Conservation (phyloP, 169 alveolate species). For the Hepatocystis sp. region DNA sequence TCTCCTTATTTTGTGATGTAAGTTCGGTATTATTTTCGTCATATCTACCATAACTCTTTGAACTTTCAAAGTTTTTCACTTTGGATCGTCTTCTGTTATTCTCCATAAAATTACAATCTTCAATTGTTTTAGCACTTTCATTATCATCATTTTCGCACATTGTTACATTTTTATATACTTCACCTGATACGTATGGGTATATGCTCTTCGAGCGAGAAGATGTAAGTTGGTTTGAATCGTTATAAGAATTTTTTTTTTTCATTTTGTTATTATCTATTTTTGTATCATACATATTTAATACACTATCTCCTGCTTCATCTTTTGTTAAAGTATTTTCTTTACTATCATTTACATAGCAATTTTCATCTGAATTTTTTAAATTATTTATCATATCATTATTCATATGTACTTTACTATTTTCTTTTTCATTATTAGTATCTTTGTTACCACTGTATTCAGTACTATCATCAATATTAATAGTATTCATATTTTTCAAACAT, state of each 20-base stretch:
- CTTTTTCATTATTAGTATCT: slow-evolving; percentile 1
- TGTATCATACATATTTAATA: slow-evolving; percentile 14
- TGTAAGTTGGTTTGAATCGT: slow-evolving; percentile 55
- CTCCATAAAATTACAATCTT: slow-evolving; percentile 14
- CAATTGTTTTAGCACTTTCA: slow-evolving; percentile 43
- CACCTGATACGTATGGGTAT: slow-evolving; percentile 31
- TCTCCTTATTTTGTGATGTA: slow-evolving; percentile 5
- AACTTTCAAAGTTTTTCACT: slow-evolving; percentile 5
- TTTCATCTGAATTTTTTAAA: slow-evolving; percentile 32
- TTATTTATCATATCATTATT: slow-evolving; percentile 16
- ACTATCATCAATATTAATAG: no score
- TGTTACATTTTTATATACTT: slow-evolving; percentile 4
- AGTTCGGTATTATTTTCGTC: slow-evolving; percentile 4
- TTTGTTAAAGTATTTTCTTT: slow-evolving; percentile 7
- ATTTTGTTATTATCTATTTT: slow-evolving; percentile 16
- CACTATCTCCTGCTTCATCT: slow-evolving; percentile 15
- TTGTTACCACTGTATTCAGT: no score
- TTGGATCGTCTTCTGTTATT: slow-evolving; percentile 13
- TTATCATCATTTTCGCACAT: slow-evolving; percentile 57
- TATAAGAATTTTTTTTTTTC: slow-evolving; percentile 25
- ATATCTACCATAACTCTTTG: slow-evolving; percentile 6
- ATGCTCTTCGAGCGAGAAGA: slow-evolving; percentile 73
- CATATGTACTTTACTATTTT: background rate
- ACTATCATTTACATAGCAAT: slow-evolving; percentile 3
- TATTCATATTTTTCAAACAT: no score